Base-by-base conservation (phyloP, 2,329 filamentous ascomycete genomes). In the Rasamsonia emersonii region DNA sequence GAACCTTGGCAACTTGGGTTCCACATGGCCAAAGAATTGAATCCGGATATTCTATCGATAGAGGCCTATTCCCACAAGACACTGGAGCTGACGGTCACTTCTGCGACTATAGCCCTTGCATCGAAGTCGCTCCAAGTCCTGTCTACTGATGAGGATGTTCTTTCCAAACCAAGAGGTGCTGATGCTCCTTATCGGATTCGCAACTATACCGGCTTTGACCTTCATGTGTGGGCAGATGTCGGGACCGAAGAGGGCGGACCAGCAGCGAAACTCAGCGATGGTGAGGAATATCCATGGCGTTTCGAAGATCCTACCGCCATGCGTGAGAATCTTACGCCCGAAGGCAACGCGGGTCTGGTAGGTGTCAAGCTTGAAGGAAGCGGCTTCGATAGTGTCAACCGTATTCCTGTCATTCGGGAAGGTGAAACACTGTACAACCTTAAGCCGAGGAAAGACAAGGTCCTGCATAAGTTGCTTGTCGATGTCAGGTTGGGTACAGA, bases 251-350 rank as follows among this genome's bases (percentile, higher is more conserved):
- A 79, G 24, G 72, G 74, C 40, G 75, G 59, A 2, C 59, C 73
- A n/a, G 79, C 79, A 4, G 75, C 83, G 2, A 86, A 81, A 40
- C 67, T 98, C 1, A 75, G 75, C 36, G 93, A 98, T 50, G 93
- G 91, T 6, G 77, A 93, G 49, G 91, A 98, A 58, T 78, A 77
- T 2, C 86, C 89, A 1, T 98, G 91, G 91, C 81, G 86, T 43
- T 98, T 98, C 42, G 91, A 98, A 58, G 86, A 95, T 45, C 91
- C 89, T 64, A 88, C 86, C 44, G 91, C 91, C 47, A 93, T 95
- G 71, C 82, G 91, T 59, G 91, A 98, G 60, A 93, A 82, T 30
- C 68, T 98, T 4, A 78, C 86, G 4, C 80, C 86, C 0, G 91
- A 98, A 53, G 82, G 78, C 5, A 82, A 77, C 37, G 79, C 79